Evolutionary conservation across 257 asterid species (phyloP), one percentile per base, ranked within the genome.

Genomic region (Prunella vulgaris): DNA sequence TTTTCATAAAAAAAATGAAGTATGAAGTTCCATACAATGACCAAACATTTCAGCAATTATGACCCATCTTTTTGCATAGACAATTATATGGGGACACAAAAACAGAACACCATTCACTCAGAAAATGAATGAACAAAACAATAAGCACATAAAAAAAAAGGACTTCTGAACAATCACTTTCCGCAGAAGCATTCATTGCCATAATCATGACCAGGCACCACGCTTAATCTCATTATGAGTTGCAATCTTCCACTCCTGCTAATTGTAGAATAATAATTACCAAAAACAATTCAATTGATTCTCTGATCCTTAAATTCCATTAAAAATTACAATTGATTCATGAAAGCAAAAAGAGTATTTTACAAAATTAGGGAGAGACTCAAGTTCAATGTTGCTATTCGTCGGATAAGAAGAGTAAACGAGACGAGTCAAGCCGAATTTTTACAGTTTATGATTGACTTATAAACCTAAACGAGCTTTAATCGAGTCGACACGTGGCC

Each of bases 211-310:
- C 72, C 74, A 15, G 13, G 15, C 65, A 48, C 71, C 77, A 77
- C 40, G 82, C 82, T 78, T 59, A 53, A 66, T 61, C 33, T 30
- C 73, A 76, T 60, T 24, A 65, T 76, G 59, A 42, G 14, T 61
- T 24, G 66, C 62, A 18, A 52, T 15, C 22, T 66, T 57, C 69
- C 79, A 54, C 48, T 24, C 44, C 9, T 32, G 21, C 0, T 20
- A 33, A n/a, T n/a, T 71, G 14, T 7, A 14, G 18, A 2, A 6
- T 32, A 18, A 5, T 33, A n/a, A 28, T 42, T 68, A 54, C 42
- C 63, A 46, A 32, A 40, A 15, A 28, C 12, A 28, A 30, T 42
- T 5, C 42, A 5, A 35, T 35, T 30, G 42, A 66, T 48, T 28
- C 44, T 18, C 15, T 46, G 5, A 22, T 54, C 44, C 64, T 64